Evolutionary conservation across 1,284 basidiomycete species (phyloP), one percentile per base, ranked within the genome.

Genomic region (Peniophora sp.): DNA sequence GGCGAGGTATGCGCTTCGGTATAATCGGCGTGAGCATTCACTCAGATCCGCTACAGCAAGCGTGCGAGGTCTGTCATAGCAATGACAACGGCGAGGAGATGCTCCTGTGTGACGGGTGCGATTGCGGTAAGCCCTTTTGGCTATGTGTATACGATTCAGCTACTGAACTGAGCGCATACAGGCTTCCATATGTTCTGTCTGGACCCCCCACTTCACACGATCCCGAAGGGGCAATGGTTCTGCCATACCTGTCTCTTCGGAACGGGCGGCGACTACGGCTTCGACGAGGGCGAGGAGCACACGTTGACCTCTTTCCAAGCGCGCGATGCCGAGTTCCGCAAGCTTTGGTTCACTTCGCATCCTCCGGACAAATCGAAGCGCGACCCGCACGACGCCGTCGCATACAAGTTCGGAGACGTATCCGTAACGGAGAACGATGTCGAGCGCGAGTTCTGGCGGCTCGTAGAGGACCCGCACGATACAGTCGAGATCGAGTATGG

Each of bases 401-500:
- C 23, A n/a, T 45, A 72, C 54, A 69, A 69, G 48, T 74, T 92
- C 56, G 87, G 85, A 19, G 77, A 83, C 52, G 71, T 85, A 32
- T 61, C 72, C 1, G 83, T 96, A 16, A 83, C 86, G 2, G 95
- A 99, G 66, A 81, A 85, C 57, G 92, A 97, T 58, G 82, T 98
- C 2, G 97, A 99, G 73, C 77, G 79, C 48, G 96, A 99, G 68
- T 99, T 99, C 64, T 99, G 97, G 97, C 78, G 95, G 39, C 78
- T 99, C 47, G 93, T 97, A 3, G 87, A 97, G 66, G 89, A 87
- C 34, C 80, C 83, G 47, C 74, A 81, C 41, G 96, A 99, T 65
- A 95, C 91, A 0, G 94, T 99, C 17, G 97, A 99, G 66, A 88
- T 99, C 43, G 97, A 99, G 68, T 99, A 99, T 63, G 97, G 97